Evolutionary conservation across 345 rosid genomes (phyloP).

Genomic region (Lepidium sativum): DNA sequence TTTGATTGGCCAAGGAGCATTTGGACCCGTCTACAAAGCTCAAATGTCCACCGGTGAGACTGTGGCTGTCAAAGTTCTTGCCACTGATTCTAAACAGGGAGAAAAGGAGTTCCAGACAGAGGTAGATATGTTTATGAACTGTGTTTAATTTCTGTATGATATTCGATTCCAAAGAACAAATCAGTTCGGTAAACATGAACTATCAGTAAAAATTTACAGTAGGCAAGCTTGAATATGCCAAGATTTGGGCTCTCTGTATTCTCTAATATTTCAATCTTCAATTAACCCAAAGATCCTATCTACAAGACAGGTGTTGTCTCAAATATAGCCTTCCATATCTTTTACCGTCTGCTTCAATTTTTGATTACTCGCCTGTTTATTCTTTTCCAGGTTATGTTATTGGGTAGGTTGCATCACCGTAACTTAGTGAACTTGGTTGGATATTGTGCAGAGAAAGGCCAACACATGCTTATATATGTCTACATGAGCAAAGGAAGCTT

Average conservation of each 20-base stretch:
- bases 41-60: slow-evolving; percentile 85
- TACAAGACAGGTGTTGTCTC: not conserved
- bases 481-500: slow-evolving; percentile 97
- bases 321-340: not conserved
- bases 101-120: slow-evolving; percentile 97
- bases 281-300: not conserved
- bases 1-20: slow-evolving; percentile 90
- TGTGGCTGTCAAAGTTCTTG: slow-evolving; percentile 93
- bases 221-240: not conserved
- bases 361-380: not conserved
- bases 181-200: not conserved
- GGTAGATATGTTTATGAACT: too few species aligned
- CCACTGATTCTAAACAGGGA: slow-evolving; percentile 96
- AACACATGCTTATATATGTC: slow-evolving; percentile 89
- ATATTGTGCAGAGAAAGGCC: slow-evolving; percentile 94
- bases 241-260: not conserved
- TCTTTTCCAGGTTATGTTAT: slow-evolving; percentile 63
- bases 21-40: slow-evolving; percentile 97
- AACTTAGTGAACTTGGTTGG: slow-evolving; percentile 94
- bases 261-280: not conserved
- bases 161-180: not conserved
- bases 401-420: slow-evolving; percentile 97
- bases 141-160: not conserved
- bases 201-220: too few species aligned
- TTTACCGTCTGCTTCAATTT: not conserved